A percentile compares a stretch with the other conserved stretches of the same genome.
phyloP scores from a whole-genome alignment of 1,139 yeast genomes.

The Magnusiomyces paraingens region DNA sequence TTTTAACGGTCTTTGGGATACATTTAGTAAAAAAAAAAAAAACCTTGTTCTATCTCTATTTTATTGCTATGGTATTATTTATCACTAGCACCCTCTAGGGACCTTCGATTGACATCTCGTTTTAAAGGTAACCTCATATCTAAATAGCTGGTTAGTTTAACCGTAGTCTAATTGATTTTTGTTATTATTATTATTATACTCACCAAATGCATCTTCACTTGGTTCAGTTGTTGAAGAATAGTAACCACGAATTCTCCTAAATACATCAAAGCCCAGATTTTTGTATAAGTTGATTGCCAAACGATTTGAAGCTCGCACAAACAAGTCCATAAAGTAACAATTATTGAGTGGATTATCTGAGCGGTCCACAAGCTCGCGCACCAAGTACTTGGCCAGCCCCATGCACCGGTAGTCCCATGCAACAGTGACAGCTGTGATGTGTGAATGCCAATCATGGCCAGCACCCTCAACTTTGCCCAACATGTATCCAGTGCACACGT shows the following conservation, averaged over 20 bases:
- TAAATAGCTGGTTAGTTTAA: background rate
- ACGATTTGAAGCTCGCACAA: conserved; percentile 77
- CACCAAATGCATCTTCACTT: conserved; percentile 81
- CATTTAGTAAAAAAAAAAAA: background rate
- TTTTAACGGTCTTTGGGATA: background rate
- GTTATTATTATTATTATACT: conserved; percentile 37
- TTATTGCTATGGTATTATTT: conserved; percentile 5
- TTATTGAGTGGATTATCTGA: conserved; percentile 50
- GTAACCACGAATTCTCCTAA: conserved; percentile 83
- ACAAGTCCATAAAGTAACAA: conserved; percentile 81
- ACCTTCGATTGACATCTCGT: conserved; percentile 41
- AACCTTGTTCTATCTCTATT: background rate
- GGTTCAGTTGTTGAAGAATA: conserved; percentile 53
- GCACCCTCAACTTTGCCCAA: conserved; percentile 95
- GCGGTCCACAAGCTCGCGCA: conserved; percentile 63
- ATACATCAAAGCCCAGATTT: conserved; percentile 78
- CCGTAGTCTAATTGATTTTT: no score
- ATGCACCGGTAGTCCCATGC: conserved; percentile 75
- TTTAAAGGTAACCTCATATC: conserved; percentile 47
- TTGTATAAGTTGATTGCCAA: conserved; percentile 79
- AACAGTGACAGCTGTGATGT: conserved; percentile 92
- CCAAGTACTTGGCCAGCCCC: conserved; percentile 69
- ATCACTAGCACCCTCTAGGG: conserved; percentile 20
- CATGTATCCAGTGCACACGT: conserved; percentile 42
- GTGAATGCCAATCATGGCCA: conserved; percentile 87